Conservation (phyloP, 2,329 filamentous ascomycete species). For the Aaosphaeria arxii region DNA sequence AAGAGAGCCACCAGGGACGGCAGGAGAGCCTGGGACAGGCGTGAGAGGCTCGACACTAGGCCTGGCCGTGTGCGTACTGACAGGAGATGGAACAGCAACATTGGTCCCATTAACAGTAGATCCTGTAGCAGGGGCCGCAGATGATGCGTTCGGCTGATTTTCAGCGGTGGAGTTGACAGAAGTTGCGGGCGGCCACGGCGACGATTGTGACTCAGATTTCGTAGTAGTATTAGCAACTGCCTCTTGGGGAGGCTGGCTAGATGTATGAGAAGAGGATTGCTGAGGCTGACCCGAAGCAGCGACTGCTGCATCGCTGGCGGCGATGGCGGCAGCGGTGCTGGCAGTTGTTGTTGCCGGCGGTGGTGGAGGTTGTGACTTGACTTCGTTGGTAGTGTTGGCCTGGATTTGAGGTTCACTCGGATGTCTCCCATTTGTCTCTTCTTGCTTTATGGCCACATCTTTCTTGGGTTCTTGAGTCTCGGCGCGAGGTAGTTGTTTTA, state of each 20-base stretch:
- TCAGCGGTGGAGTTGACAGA: conserved; percentile 10
- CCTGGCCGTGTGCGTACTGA: conserved; percentile 16
- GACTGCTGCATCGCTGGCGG: conserved; percentile 23
- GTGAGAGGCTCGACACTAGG: conserved; percentile 37
- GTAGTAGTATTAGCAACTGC: neutral
- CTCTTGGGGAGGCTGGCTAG: neutral
- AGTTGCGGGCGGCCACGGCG: neutral
- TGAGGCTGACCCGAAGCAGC: neutral
- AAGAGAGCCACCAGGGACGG: conserved; percentile 22
- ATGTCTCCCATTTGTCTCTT: neutral
- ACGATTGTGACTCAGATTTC: neutral
- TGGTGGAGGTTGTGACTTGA: neutral
- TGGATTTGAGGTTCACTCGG: neutral
- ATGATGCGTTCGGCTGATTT: conserved; percentile 26
- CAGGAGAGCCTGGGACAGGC: conserved; percentile 32
- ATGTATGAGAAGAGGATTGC: neutral
- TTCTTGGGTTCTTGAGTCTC: neutral
- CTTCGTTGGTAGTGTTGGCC: neutral
- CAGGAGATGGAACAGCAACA: conserved; percentile 6
- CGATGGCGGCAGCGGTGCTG: conserved; percentile 30
- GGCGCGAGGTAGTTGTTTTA: neutral
- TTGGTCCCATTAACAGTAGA: conserved; percentile 1
- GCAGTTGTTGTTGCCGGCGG: conserved; percentile 11
- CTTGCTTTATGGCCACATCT: neutral
- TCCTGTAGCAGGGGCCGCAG: conserved; percentile 11